Conservation (phyloP, 2,329 filamentous ascomycete genomes). For the Pestalotiopsis sp. region DNA sequence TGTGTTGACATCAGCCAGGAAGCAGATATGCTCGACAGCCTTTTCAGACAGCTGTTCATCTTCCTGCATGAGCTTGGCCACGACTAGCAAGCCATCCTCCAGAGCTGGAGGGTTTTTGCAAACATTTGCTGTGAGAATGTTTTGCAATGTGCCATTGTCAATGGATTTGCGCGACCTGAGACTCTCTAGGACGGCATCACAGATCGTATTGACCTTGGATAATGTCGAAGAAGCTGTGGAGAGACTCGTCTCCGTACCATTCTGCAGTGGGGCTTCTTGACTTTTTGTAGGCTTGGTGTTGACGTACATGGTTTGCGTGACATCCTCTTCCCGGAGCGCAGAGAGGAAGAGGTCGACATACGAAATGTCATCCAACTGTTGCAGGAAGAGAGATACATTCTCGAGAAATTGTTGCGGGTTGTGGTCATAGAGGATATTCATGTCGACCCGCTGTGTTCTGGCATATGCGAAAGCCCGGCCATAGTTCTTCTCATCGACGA, state of each 20-base stretch:
- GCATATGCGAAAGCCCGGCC: constrained; percentile 84
- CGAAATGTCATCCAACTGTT: constrained; percentile 80
- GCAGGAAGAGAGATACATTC: constrained; percentile 76
- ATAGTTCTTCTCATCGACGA: constrained; percentile 82
- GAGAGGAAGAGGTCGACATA: constrained; percentile 92
- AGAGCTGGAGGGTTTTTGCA: constrained; percentile 92
- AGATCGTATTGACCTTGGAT: constrained; percentile 84
- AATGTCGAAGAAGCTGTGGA: constrained; percentile 16
- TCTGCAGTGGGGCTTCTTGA: constrained; percentile 19
- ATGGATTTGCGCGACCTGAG: constrained; percentile 64
- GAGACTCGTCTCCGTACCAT: constrained; percentile 10
- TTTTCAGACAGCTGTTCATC: constrained; percentile 77
- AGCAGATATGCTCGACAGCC: constrained; percentile 96
- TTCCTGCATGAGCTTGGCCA: constrained; percentile 73
- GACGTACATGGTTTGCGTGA: constrained; percentile 90
- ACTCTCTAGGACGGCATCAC: constrained; percentile 77
- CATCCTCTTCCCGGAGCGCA: constrained; percentile 85
- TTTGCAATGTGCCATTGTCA: constrained; percentile 68
- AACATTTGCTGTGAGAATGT: constrained; percentile 91
- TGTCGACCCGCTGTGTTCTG: constrained; percentile 90
- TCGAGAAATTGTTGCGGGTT: constrained; percentile 83
- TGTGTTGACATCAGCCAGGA: constrained; percentile 89
- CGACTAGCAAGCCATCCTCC: constrained; percentile 79
- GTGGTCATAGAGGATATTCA: constrained; percentile 97
- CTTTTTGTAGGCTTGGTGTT: constrained; percentile 67